Evolutionary conservation across 192 early-diverging fungal genomes (phyloP).

Genomic region (Radiomyces spectabilis): DNA sequence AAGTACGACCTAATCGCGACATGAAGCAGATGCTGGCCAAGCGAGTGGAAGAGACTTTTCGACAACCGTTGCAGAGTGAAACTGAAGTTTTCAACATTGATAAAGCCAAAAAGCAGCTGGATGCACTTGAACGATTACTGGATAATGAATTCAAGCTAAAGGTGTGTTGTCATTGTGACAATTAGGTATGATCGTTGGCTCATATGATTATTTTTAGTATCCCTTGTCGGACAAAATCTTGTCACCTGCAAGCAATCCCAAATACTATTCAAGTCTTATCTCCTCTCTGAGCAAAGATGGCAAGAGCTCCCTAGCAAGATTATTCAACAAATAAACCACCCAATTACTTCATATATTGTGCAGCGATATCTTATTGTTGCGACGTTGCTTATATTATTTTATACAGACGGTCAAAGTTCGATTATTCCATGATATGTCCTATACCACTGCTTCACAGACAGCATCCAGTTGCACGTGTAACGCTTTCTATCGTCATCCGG

Average conservation of each 20-base stretch:
- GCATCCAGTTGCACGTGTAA: too few species aligned
- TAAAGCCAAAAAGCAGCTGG: slow-evolving; percentile 31
- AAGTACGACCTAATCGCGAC: slow-evolving; percentile 59
- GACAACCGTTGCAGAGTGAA: slow-evolving; percentile 17
- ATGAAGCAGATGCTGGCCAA: slow-evolving; percentile 54
- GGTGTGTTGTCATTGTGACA: slow-evolving; percentile 14
- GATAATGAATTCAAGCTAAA: slow-evolving; percentile 46
- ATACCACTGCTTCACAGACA: too few species aligned
- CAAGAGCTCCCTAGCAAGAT: slow-evolving; percentile 25
- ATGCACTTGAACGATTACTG: slow-evolving; percentile 36
- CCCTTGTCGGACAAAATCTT: slow-evolving; percentile 48
- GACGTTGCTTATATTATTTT: too few species aligned
- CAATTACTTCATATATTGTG: too few species aligned
- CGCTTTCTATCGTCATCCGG: too few species aligned
- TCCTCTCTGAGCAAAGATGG: slow-evolving; percentile 38
- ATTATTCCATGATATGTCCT: too few species aligned
- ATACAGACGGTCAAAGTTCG: too few species aligned
- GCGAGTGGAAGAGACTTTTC: slow-evolving; percentile 41
- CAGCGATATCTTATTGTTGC: too few species aligned
- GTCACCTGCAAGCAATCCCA: slow-evolving; percentile 45
- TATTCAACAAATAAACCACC: slow-evolving; percentile 12
- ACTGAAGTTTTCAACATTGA: slow-evolving; percentile 18
- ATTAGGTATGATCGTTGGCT: neutral
- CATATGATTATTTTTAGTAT: slow-evolving; percentile 30
- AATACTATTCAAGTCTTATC: slow-evolving; percentile 44